These are phyloP conservation scores for Hordeum marinum DNA, from an alignment of 176 grass and related monocot genomes.

Conservation along the genomic window DNA sequence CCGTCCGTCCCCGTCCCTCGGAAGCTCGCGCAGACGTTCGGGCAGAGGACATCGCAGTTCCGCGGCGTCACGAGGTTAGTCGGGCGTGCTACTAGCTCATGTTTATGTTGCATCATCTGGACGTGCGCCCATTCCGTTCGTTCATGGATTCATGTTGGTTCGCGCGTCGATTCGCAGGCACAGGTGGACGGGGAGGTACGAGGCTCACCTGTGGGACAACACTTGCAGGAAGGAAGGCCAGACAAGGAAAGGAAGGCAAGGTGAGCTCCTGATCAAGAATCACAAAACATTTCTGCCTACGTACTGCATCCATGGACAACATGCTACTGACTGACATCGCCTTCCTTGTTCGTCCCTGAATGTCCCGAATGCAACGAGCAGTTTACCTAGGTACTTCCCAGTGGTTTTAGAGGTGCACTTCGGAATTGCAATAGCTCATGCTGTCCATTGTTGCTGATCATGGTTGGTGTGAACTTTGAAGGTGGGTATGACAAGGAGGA, in stretches of 20 bases:
- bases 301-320: not conserved
- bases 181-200: conserved; percentile 89
- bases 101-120: not conserved
- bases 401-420: not conserved
- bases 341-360: not conserved
- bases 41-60: conserved; percentile 89
- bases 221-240: conserved; percentile 91
- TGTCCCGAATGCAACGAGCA: conserved; percentile 20
- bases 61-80: conserved; percentile 75
- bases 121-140: not conserved
- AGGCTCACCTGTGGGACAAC: conserved; percentile 96
- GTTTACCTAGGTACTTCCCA: conserved; percentile 75
- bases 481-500: conserved; percentile 94
- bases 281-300: not conserved
- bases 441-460: conserved; percentile 13
- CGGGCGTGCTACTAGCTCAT: not conserved
- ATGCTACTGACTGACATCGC: not conserved
- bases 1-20: conserved; percentile 29
- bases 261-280: conserved; percentile 21
- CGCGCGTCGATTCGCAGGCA: conserved; percentile 36
- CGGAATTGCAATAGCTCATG: not conserved
- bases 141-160: not conserved
- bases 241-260: conserved; percentile 95
- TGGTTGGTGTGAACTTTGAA: conserved; percentile 15
- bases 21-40: conserved; percentile 65